Percentiles rank a stretch among this genome's conserved stretches.
Conservation (phyloP, 306 rosid genomes). For the barrel medic (Medicago truncatula) region DNA sequence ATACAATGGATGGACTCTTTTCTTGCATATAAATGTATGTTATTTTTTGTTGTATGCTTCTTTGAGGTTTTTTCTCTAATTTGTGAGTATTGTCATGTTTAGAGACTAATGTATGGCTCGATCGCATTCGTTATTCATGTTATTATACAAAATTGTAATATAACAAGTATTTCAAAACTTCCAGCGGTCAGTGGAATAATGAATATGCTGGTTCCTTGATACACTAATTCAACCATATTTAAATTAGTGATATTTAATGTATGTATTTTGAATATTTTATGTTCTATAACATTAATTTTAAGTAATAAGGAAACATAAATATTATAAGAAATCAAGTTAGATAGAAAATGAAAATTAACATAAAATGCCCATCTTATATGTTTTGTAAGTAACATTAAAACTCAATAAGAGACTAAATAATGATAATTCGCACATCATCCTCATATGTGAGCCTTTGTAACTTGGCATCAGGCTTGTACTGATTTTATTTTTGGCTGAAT, state of each 20-base stretch:
- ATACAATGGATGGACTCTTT: background rate
- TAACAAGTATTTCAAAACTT: background rate
- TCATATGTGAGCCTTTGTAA: background rate
- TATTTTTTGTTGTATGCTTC: background rate
- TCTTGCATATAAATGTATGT: background rate
- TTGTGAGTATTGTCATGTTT: slow-evolving; percentile 17
- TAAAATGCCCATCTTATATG: background rate
- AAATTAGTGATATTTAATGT: too few relatives aligned
- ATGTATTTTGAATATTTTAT: too few relatives aligned
- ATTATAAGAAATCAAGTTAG: background rate
- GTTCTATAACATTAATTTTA: too few relatives aligned
- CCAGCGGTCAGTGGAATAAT: background rate
- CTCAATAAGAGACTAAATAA: background rate
- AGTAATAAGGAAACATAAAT: background rate
- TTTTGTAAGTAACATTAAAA: background rate
- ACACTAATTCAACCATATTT: too few relatives aligned
- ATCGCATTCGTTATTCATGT: background rate
- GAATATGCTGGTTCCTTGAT: too few relatives aligned
- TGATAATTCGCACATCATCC: background rate
- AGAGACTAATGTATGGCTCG: slow-evolving; percentile 7
- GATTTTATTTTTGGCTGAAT: background rate
- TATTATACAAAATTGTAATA: background rate
- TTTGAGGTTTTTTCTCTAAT: background rate
- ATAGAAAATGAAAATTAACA: background rate
- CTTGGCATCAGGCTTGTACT: background rate